These are phyloP conservation scores for Trametes gibbosa DNA, from an alignment of 768 basidiomycete species.

Conservation along the genomic window DNA sequence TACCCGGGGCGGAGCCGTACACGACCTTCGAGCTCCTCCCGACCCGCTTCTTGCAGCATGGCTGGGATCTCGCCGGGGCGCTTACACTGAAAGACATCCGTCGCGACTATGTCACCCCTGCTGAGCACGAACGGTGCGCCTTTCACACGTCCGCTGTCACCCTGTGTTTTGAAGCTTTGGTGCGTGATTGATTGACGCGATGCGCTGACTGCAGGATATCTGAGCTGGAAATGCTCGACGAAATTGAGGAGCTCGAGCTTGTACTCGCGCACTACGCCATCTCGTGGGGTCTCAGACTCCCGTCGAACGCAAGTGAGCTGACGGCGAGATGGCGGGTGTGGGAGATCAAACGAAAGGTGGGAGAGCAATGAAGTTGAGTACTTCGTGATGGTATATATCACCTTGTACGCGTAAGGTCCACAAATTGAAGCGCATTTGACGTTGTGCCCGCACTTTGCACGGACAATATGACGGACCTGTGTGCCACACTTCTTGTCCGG, in stretches of 20 bases:
- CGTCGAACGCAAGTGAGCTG: not conserved
- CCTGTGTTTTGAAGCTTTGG: too few relatives aligned
- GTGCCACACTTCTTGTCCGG: too few relatives aligned
- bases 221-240: slow-evolving; percentile 83
- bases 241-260: slow-evolving; percentile 91
- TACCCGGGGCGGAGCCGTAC: slow-evolving; percentile 73
- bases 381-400: too few relatives aligned
- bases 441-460: too few relatives aligned
- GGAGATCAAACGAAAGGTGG: slow-evolving; percentile 11
- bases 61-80: slow-evolving; percentile 54
- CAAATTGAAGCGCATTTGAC: too few relatives aligned
- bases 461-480: too few relatives aligned
- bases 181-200: not conserved
- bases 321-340: slow-evolving; percentile 20
- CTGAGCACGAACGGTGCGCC: slow-evolving; percentile 58
- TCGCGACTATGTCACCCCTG: slow-evolving; percentile 39
- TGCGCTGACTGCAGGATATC: slow-evolving; percentile 65
- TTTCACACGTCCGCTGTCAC: not conserved
- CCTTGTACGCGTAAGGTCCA: too few relatives aligned
- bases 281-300: slow-evolving; percentile 58
- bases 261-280: slow-evolving; percentile 89
- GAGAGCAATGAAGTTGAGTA: not conserved
- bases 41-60: slow-evolving; percentile 54
- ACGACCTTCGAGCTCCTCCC: slow-evolving; percentile 54
- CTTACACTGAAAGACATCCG: slow-evolving; percentile 72